Base-by-base conservation (phyloP, 83 land plant species). In the Thuja plicata region DNA sequence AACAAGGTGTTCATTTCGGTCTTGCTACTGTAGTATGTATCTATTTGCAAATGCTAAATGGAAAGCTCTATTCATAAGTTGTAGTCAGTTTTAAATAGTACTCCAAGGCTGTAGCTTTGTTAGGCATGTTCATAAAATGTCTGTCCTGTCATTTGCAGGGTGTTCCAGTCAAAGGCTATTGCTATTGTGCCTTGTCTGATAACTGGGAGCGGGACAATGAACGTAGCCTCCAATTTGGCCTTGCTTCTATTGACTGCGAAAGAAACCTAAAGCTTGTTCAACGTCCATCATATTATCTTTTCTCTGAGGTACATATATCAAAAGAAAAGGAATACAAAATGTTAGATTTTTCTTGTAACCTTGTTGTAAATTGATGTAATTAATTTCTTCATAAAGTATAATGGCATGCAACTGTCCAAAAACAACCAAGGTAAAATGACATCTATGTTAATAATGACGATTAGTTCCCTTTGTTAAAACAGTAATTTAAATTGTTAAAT, bases 111-210 rank as follows among this genome's bases (percentile, higher is more conserved):
- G 30, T n/a, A 83, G 30, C 32, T 83, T 83, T 12, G 13, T n/a
- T 76, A 11, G 55, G 27, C 55, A 24, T 83, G 16, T 83, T 83
- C 48, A 46, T 43, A 41, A 43, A 27, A 88, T 70, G 48, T 41
- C 27, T 76, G 13, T 38, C 70, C 57, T 71, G 78, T 40, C 37
- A 88, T 87, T 83, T 90, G 71, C 90, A 89, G 92, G 93, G 93
- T 38, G 93, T 89, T 32, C 93, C 93, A 32, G 92, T 92, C 21
- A 91, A 89, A 73, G 93, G 93, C 24, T 92, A 92, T 89, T 70
- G 92, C 84, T 89, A 90, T 32, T 91, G 91, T 89, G 92, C 93
- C 43, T 80, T 92, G 32, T 88, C 93, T 88, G 93, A 92, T 62
- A 90, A 92, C 55, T 89, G 89, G 92, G 93, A 91, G 32, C 66